phyloP scores from a whole-genome alignment of 2,329 filamentous ascomycete genomes.

The Cladophialophora exuberans region DNA sequence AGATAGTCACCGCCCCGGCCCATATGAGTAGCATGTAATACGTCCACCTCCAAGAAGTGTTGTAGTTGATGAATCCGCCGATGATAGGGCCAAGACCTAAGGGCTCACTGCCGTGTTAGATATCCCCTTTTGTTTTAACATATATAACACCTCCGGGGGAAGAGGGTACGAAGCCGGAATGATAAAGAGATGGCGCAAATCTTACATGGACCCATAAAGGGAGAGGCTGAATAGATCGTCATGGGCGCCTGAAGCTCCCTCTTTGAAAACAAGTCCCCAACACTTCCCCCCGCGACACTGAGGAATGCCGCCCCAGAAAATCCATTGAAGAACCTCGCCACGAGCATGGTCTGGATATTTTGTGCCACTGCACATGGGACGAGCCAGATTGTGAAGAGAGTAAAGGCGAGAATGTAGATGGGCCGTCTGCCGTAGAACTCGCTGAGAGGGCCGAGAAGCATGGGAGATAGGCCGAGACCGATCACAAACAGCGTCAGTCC shows the following conservation, averaged over 20 bases:
- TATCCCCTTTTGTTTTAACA: not conserved
- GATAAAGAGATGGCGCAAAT: not conserved
- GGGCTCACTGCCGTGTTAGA: not conserved
- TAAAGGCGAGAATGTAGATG: conserved; percentile 76
- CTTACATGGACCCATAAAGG: conserved; percentile 59
- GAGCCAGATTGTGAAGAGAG: conserved; percentile 75
- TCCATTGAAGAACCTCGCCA: conserved; percentile 70
- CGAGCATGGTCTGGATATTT: conserved; percentile 76
- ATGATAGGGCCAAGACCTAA: conserved; percentile 26
- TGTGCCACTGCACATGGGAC: conserved; percentile 79
- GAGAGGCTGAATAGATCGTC: conserved; percentile 70
- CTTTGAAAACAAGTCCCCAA: conserved; percentile 70
- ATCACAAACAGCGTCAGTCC: conserved; percentile 24
- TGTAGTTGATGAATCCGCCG: conserved; percentile 66
- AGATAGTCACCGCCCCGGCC: conserved; percentile 60
- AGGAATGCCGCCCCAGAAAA: conserved; percentile 61
- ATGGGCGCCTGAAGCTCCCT: conserved; percentile 72
- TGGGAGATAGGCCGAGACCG: conserved; percentile 24
- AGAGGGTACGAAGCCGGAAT: not conserved
- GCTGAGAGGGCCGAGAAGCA: conserved; percentile 58
- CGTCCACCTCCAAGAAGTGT: conserved; percentile 71
- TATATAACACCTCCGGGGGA: not conserved
- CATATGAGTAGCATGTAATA: conserved; percentile 79
- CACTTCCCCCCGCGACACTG: conserved; percentile 70
- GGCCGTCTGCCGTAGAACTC: conserved; percentile 79